Evolutionary conservation across 2,329 filamentous ascomycete genomes (phyloP).

Genomic region (Calonectria henricotiae): DNA sequence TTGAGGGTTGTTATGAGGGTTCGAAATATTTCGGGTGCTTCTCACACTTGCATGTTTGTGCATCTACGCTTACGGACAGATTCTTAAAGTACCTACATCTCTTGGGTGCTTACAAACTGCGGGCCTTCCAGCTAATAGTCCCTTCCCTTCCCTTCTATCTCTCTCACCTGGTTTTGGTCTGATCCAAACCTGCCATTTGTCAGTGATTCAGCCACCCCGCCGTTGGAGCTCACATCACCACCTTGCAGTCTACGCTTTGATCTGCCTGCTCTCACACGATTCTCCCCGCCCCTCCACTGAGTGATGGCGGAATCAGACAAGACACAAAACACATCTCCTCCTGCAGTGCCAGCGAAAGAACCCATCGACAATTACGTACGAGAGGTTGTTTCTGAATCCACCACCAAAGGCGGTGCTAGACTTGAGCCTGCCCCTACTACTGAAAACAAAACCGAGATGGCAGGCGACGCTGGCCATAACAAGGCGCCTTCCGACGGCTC

Average conservation of each 20-base stretch:
- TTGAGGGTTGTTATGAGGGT: slow-evolving; percentile 24
- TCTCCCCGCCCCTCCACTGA: neutral
- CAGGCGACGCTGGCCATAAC: slow-evolving; percentile 35
- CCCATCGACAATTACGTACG: slow-evolving; percentile 23
- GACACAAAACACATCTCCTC: slow-evolving; percentile 33
- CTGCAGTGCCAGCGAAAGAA: slow-evolving; percentile 42
- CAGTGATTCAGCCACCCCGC: slow-evolving; percentile 1
- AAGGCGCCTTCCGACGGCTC: slow-evolving; percentile 41
- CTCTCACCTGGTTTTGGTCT: neutral
- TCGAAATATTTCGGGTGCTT: slow-evolving; percentile 7
- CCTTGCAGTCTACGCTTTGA: neutral
- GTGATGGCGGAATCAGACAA: slow-evolving; percentile 39
- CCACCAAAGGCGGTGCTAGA: neutral
- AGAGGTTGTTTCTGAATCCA: neutral
- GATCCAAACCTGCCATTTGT: neutral
- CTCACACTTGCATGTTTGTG: slow-evolving; percentile 5
- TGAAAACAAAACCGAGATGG: slow-evolving; percentile 35
- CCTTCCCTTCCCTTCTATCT: neutral
- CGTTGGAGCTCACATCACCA: slow-evolving; percentile 5
- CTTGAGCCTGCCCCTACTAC: neutral
- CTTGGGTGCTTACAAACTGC: neutral
- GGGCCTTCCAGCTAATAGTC: slow-evolving; percentile 9
- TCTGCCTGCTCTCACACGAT: neutral
- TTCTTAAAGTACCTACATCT: neutral
- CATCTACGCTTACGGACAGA: neutral